Percentiles rank a stretch among this genome's conserved stretches.
phyloP scores from a whole-genome alignment of 352 stramenopile species.

The Pythium oligandrum region DNA sequence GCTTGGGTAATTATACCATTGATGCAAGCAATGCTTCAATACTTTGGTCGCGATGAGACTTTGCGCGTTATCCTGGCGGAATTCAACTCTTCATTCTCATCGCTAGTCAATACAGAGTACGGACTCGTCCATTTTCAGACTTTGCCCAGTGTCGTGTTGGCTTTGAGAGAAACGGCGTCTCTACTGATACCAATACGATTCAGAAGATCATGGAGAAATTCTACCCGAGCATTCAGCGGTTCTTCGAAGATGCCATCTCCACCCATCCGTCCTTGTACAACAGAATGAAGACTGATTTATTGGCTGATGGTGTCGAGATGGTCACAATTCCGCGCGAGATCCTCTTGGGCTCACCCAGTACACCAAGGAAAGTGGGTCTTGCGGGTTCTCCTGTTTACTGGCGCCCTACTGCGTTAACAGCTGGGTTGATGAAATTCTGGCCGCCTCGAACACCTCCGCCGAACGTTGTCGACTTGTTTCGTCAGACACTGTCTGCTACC shows the following conservation, averaged over 20 bases:
- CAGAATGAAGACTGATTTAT: slow-evolving; percentile 16
- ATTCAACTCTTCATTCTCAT: slow-evolving; percentile 24
- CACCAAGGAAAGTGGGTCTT: slow-evolving; percentile 2
- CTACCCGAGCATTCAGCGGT: slow-evolving; percentile 17
- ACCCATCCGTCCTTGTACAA: slow-evolving; percentile 12
- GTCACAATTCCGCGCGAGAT: slow-evolving; percentile 7
- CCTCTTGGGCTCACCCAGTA: slow-evolving; percentile 17
- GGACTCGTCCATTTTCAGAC: slow-evolving; percentile 24
- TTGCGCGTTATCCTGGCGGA: slow-evolving; percentile 19
- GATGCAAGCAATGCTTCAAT: slow-evolving; percentile 18
- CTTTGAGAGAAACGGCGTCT: slow-evolving; percentile 22
- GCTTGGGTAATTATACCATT: slow-evolving; percentile 27
- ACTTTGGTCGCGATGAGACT: slow-evolving; percentile 12
- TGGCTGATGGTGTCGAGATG: slow-evolving; percentile 10
- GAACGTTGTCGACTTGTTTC: slow-evolving; percentile 8
- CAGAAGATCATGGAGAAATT: slow-evolving; percentile 23
- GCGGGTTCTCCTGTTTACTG: slow-evolving; percentile 27
- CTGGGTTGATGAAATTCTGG: slow-evolving; percentile 22
- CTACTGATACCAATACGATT: slow-evolving; percentile 22
- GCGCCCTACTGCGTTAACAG: slow-evolving; percentile 18
- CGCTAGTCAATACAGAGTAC: slow-evolving; percentile 25
- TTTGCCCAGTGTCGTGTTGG: slow-evolving; percentile 23
- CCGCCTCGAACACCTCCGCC: slow-evolving; percentile 4
- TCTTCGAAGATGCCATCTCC: slow-evolving; percentile 13
- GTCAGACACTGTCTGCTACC: slow-evolving; percentile 25